A percentile compares a stretch with the other conserved stretches of the same genome.
Conservation (phyloP, 2,329 filamentous ascomycete species). For the Tricladium varicosporioides region DNA sequence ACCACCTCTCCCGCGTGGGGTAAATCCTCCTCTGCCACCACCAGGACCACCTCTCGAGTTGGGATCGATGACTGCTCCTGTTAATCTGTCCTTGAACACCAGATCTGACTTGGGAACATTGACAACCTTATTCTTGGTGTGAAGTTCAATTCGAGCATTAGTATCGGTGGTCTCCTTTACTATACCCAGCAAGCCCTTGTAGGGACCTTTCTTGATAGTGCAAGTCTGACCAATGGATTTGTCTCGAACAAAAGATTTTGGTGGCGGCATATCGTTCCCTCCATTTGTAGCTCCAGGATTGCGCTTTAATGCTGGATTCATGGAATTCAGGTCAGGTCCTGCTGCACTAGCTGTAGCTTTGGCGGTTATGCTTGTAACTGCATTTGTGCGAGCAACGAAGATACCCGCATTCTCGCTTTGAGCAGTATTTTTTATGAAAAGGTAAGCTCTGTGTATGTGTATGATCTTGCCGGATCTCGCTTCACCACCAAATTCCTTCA, state of each 20-base stretch:
- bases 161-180: constrained; percentile 92
- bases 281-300: constrained; percentile 55
- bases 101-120: constrained; percentile 79
- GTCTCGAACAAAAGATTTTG: constrained; percentile 75
- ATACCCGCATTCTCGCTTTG: constrained; percentile 85
- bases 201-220: constrained; percentile 79
- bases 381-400: constrained; percentile 81
- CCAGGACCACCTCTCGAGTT: constrained; percentile 46
- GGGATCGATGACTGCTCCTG: constrained; percentile 75
- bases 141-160: constrained; percentile 84
- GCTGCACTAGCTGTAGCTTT: constrained; percentile 67
- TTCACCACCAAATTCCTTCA: constrained; percentile 87
- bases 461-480: constrained; percentile 84
- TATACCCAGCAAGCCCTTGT: constrained; percentile 91
- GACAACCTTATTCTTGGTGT: constrained; percentile 90
- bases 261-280: constrained; percentile 57
- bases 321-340: constrained; percentile 80
- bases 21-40: constrained; percentile 44
- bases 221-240: constrained; percentile 88
- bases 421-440: constrained; percentile 84
- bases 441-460: constrained; percentile 88
- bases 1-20: constrained; percentile 41
- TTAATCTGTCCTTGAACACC: constrained; percentile 81
- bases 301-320: constrained; percentile 87
- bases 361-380: constrained; percentile 87